Base-by-base conservation (phyloP, 805 yeast species). In the Saccharomycopsis microspora region DNA sequence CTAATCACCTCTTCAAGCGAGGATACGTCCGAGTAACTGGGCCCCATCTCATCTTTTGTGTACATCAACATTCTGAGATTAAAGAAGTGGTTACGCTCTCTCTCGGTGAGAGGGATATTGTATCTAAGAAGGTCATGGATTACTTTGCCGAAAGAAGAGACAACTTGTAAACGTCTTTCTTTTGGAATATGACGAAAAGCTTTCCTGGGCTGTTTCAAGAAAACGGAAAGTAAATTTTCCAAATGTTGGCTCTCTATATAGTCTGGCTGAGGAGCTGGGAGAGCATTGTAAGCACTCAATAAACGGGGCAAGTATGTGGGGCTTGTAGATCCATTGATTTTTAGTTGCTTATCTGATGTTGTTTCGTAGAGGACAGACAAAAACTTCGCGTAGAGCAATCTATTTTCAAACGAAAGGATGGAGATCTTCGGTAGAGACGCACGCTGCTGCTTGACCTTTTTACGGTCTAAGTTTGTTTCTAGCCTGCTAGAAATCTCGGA, bases 231-330 rank as follows among this genome's bases (percentile, higher is more conserved):
- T 5, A 51, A 43, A 41, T 51, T 42, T 11, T 51, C 54, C 31
- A 48, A 44, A 41, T 51, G 54, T 8, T 32, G 38, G 6, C 42
- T n/a, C 36, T 43, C 28, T 7, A 51, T 39, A 39, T 48, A 40
- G 32, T 51, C 50, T 5, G 47, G 42, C 45, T 49, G 31, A 31
- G 54, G 54, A n/a, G 29, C 32, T 8, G 54, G 54, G 9, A 51
- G 33, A 7, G 34, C 39, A 10, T 41, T 30, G 35, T 51, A 51
- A 28, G 42, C 39, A 3, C 43, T 41, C 29, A 51, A 44, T 5
- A 51, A 6, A 10, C 41, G 48, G 48, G n/a, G 44, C 47, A 34
- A 36, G 41, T 3, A 48, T 34, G 7, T 30, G 32, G 39, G 19
- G n/a, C 7, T 59, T 44, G 1, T 27, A 11, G 48, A 48, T 27